Evolutionary conservation across 1,139 yeast genomes (phyloP), one percentile per base, ranked within the genome.

Genomic region (Insectozyma bohioensis): DNA sequence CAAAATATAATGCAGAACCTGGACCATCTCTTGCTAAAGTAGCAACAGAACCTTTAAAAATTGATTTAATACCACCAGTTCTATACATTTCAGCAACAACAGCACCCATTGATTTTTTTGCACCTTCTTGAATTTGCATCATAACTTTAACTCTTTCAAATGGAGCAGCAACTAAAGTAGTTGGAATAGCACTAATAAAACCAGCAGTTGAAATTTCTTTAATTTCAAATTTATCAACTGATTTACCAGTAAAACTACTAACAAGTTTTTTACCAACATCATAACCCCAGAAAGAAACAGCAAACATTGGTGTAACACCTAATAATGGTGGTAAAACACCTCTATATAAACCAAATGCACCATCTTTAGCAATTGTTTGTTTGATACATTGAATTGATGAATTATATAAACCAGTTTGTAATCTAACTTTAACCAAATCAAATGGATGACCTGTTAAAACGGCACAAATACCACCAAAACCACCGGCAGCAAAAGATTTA

Each of bases 251-350:
- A 32, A 56, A 53, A 5, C 63, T 48, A 1, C 71, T 47, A 4
- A 90, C 95, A 8, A 90, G 40, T 43, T 78, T 77, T 63, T 88
- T 88, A 42, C 97, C 97, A 36, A 87, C 70, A 52, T 88, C 97
- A 62, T 92, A 92, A 54, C 97, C 97, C 97, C 97, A 90, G 68
- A 92, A 92, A 2, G 95, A 85, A 20, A 92, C 94, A 8, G 97
- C 97, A 67, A 92, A 92, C 87, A 92, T 92, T 24, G 98, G 98
- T 0, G 97, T 92, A 18, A 92, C 97, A 20, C 98, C 98, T 18
- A 85, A 59, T 33, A 92, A 67, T 5, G 98, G 98, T 8, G 95
- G 95, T 21, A 81, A 70, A 18, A 86, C 95, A 38, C 95, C 95
- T 49, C 92, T 65, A 61, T 86, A 92, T 43, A 92, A 75, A 1